phyloP scores from a whole-genome alignment of 2,329 filamentous ascomycete species.

The Fusarium musae region DNA sequence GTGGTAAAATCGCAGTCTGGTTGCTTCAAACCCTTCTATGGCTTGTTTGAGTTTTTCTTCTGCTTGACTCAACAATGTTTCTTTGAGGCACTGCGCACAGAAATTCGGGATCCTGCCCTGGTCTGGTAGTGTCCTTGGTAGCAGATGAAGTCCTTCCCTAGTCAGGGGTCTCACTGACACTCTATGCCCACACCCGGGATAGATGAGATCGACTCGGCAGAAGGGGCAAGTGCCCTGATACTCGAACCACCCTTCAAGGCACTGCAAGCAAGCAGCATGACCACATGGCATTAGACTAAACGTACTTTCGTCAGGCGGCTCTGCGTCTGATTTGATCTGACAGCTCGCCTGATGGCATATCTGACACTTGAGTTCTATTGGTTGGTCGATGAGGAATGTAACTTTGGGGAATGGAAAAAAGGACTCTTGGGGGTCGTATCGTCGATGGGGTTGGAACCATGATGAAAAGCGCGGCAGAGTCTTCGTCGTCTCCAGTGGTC shows the following conservation, averaged over 20 bases:
- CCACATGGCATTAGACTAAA: conserved; percentile 51
- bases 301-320: conserved; percentile 23
- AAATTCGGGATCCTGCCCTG: conserved; percentile 46
- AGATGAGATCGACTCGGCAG: conserved; percentile 45
- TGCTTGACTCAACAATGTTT: conserved; percentile 10
- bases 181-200: conserved; percentile 47
- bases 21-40: conserved; percentile 20
- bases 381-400: conserved; percentile 45
- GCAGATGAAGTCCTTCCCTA: conserved; percentile 43
- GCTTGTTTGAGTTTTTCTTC: conserved; percentile 23
- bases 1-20: conserved; percentile 23
- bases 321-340: conserved; percentile 28
- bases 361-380: conserved; percentile 37
- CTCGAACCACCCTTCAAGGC: conserved; percentile 45
- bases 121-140: conserved; percentile 49
- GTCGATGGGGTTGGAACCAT: conserved; percentile 34
- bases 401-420: conserved; percentile 46
- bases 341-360: conserved; percentile 42
- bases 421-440: conserved; percentile 30
- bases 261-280: conserved; percentile 48
- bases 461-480: conserved; percentile 13
- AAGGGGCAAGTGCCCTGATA: conserved; percentile 48
- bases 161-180: conserved; percentile 44
- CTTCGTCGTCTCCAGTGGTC: conserved; percentile 20
- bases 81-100: conserved; percentile 34